Conservation (phyloP, 208 protist genomes). For the Trypanosoma vivax region DNA sequence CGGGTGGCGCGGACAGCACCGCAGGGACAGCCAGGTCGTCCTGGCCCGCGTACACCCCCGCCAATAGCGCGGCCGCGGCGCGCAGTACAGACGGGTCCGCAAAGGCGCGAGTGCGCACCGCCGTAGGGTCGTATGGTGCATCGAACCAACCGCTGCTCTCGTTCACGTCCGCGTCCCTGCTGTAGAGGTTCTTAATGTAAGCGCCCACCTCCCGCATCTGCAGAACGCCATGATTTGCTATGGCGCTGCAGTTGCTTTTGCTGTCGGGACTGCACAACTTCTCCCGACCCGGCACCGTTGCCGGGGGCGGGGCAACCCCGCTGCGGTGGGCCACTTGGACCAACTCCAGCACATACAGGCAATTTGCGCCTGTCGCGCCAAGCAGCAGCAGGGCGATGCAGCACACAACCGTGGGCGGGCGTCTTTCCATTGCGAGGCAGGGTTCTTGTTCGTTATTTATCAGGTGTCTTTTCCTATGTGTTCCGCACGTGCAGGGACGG, state of each 20-base stretch:
- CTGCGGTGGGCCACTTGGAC: slow-evolving; percentile 11
- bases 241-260: slow-evolving; percentile 3
- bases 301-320: slow-evolving; percentile 1
- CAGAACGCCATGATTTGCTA: slow-evolving; percentile 14
- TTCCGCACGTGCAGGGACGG: no score
- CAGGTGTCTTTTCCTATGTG: no score
- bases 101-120: neutral
- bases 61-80: slow-evolving; percentile 1
- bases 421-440: neutral
- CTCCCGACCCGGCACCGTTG: slow-evolving; percentile 1
- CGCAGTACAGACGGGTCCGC: neutral
- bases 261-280: slow-evolving; percentile 13
- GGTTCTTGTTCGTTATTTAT: slow-evolving; percentile 4
- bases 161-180: neutral
- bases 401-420: neutral
- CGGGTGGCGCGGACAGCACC: neutral
- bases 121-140: neutral
- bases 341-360: slow-evolving; percentile 10
- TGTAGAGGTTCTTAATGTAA: slow-evolving; percentile 9
- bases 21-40: neutral
- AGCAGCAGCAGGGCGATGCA: slow-evolving; percentile 12
- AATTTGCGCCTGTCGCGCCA: slow-evolving; percentile 12
- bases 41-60: neutral
- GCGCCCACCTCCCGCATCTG: slow-evolving; percentile 12
- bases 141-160: slow-evolving; percentile 1